Base-by-base conservation (phyloP, 73 alveolate species). In the Stentor roeselii region DNA sequence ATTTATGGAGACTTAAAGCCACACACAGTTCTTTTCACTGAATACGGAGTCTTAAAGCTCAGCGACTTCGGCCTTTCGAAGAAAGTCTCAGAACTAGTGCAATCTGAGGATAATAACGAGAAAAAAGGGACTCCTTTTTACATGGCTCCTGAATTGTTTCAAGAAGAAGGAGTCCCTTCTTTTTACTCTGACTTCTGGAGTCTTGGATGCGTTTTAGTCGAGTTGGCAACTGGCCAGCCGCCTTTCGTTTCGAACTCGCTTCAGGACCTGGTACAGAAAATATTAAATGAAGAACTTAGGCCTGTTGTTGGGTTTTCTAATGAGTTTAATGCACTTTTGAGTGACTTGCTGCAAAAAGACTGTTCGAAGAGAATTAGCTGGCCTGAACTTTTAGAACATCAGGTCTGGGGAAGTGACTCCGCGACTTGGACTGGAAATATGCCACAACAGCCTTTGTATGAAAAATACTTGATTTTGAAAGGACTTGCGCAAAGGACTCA, bases 1-100 rank as follows among this genome's bases (percentile, higher is more conserved):
- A 94, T 98, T 76, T 96, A 94, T 84, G 94, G 99, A 37, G 99
- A 98, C 87, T 93, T 98, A 85, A 97, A 96, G 83, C 99, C 99
- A 30, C 92, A 99, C 39, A 98, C 96, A 80, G 92, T 98, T 39
- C 93, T 98, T 15, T 87, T 97, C 75, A 96, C 92, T 86, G 99
- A 98, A 87, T 96, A 92, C 84, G 98, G 97, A 31, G 86, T 82
- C 59, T 93, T 96, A 14, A 98, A 98, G 90, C 90, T 98, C n/a
- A 86, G 98, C 61, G 99, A 97, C 88, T 97, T 98, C 60, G 99
- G 99, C 6, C 91, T 91, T 15, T 97, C 98, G 3, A 84, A 90
- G 67, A 89, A 93, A 36, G 80, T 94, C 3, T 50, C 83, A 37
- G 93, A 94, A 11, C 94, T 87, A 6, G 90, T 78, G 30, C 83